phyloP scores from a whole-genome alignment of 2,329 filamentous ascomycete genomes.

The Xylaria polymorpha region DNA sequence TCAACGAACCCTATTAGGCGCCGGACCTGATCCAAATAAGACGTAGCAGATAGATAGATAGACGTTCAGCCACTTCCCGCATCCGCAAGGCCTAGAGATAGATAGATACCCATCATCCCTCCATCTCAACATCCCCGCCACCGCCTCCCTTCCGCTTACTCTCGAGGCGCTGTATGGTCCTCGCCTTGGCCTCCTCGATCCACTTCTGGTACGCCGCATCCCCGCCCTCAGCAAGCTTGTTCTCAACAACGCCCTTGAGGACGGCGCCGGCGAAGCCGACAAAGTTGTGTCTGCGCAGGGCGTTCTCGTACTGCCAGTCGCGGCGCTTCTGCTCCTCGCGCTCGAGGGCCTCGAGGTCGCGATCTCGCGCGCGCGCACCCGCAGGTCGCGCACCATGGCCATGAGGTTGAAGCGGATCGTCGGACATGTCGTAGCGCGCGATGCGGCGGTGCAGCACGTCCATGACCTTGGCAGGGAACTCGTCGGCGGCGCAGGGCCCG shows the following conservation, averaged over 20 bases:
- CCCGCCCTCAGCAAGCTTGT: constrained; percentile 75
- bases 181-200: constrained; percentile 74
- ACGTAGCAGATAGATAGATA: background rate
- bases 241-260: constrained; percentile 82
- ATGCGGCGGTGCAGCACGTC: constrained; percentile 88
- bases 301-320: constrained; percentile 96
- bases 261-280: constrained; percentile 94
- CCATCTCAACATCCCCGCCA: constrained; percentile 59
- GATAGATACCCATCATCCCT: constrained; percentile 35
- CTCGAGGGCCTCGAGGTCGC: constrained; percentile 81
- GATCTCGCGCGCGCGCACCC: constrained; percentile 80
- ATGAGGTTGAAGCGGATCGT: constrained; percentile 97
- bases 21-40: background rate
- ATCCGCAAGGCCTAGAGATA: background rate
- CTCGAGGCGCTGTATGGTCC: constrained; percentile 60
- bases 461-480: constrained; percentile 84
- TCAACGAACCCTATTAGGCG: background rate
- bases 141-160: constrained; percentile 53
- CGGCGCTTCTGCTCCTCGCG: constrained; percentile 85
- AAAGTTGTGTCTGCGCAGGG: constrained; percentile 91
- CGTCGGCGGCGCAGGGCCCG: constrained; percentile 70
- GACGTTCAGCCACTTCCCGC: background rate
- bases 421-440: constrained; percentile 82
- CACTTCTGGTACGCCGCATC: constrained; percentile 76
- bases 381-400: constrained; percentile 87